Evolutionary conservation across 345 rosid genomes (phyloP), one percentile per base, ranked within the genome.

Genomic region (Balakata baccata): DNA sequence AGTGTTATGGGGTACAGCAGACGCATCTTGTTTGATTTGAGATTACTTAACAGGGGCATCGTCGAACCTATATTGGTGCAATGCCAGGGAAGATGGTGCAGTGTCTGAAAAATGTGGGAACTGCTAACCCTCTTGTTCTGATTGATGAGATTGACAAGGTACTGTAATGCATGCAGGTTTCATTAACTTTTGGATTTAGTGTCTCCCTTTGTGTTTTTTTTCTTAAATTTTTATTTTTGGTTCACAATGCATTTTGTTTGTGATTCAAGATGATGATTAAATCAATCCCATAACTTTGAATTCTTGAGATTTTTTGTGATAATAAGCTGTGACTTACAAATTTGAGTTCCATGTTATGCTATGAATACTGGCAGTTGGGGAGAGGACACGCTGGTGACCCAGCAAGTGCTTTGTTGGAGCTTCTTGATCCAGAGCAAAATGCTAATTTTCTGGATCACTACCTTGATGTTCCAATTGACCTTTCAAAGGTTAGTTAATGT

Each of bases 61-160:
- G 99, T 65, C 87, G 98, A 70, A 96, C 99, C 65, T 96, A 91
- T 80, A 91, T 96, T 72, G 98, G 99, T 22, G 99, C 99, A 66
- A 93, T 93, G 98, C 99, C 99, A 8, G 99, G 99, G 68, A 96
- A 96, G 88, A 96, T 96, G 98, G 98, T 96, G 79, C 99, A 96
- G 74, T 96, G 98, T 81, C 87, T 96, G 59, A 96, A 96, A 88
- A 89, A 81, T 84, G 99, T 93, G 67, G 99, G 97, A 79, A 96
- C 99, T 68, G 94, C 94, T 69, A 96, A 96, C 71, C 98, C 99
- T 85, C 99, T 96, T 75, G 98, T 96, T 72, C 88, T 96, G 71
- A 96, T 96, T 60, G 99, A 95, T 81, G 99, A 95, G 87, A 93
- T 95, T 78, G 99, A 95, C 88, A 95, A 92, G 98, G 99, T 93